Evolutionary conservation across 148 eudicot species (phyloP).

Genomic region (Silene uniflora): DNA sequence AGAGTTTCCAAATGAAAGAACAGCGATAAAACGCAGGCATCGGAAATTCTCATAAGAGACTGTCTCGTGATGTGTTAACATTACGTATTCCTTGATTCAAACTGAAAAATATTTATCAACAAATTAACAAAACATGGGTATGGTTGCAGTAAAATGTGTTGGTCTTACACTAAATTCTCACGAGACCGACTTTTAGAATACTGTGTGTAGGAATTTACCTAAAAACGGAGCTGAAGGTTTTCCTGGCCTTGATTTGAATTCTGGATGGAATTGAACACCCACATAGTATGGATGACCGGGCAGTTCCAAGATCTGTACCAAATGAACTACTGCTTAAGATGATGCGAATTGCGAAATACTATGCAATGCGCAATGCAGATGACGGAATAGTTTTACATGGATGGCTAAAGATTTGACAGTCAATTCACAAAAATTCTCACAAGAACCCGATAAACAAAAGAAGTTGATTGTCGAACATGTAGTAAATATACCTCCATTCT

Average conservation of each 20-base stretch:
- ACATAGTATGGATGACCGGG: conserved; percentile 83
- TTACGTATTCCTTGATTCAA: not conserved
- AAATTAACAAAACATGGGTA: no score
- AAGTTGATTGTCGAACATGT: not conserved
- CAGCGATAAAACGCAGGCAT: no score
- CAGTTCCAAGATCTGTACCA: conserved; percentile 74
- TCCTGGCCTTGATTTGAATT: conserved; percentile 94
- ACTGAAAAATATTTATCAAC: no score
- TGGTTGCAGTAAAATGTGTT: no score
- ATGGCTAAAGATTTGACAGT: no score
- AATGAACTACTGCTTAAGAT: not conserved
- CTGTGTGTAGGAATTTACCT: conserved; percentile 35
- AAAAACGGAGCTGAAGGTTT: conserved; percentile 86
- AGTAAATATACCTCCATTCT: conserved; percentile 82
- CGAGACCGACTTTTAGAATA: no score
- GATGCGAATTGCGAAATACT: not conserved
- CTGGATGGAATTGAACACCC: conserved; percentile 99
- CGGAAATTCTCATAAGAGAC: not conserved
- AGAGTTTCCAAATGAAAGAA: no score
- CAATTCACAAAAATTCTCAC: not conserved
- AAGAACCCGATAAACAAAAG: not conserved
- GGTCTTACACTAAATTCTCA: no score
- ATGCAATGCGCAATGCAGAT: not conserved
- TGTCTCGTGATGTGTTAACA: not conserved
- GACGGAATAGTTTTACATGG: not conserved